Evolutionary conservation across 495 filamentous ascomycete species (phyloP).

Genomic region (Penicillium soppii): DNA sequence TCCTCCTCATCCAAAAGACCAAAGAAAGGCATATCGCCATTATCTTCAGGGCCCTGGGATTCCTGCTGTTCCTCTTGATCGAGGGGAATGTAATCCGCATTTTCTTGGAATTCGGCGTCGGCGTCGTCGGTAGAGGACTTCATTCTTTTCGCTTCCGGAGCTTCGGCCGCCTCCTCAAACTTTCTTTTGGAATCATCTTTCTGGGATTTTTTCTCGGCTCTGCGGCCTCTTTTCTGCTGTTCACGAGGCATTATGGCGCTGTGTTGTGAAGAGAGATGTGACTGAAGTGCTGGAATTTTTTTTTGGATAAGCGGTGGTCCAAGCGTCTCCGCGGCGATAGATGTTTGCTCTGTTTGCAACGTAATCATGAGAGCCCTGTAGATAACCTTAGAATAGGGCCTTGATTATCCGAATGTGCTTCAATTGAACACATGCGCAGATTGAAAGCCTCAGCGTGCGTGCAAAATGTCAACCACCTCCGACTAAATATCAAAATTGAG

Average conservation of each 20-base stretch:
- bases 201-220: slow-evolving; percentile 53
- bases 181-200: slow-evolving; percentile 45
- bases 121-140: slow-evolving; percentile 30
- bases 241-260: slow-evolving; percentile 49
- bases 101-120: slow-evolving; percentile 9
- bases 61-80: slow-evolving; percentile 21
- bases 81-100: slow-evolving; percentile 40
- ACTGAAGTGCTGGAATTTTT: slow-evolving; percentile 27
- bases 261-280: slow-evolving; percentile 8
- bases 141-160: slow-evolving; percentile 36
- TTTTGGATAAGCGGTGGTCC: slow-evolving; percentile 47
- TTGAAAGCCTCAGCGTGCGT: too few species aligned
- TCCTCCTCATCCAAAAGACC: slow-evolving; percentile 87
- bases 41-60: slow-evolving; percentile 7
- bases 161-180: slow-evolving; percentile 42
- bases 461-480: too few species aligned
- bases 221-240: slow-evolving; percentile 66
- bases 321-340: slow-evolving; percentile 33
- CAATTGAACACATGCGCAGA: too few species aligned
- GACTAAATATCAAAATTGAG: too few species aligned
- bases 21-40: slow-evolving; percentile 66
- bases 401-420: too few species aligned
- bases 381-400: too few species aligned
- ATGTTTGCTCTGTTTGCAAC: slow-evolving; percentile 33
- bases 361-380: background rate